Evolutionary conservation across 306 rosid genomes (phyloP), one percentile per base, ranked within the genome.

Genomic region (Echinosophora koreensis): DNA sequence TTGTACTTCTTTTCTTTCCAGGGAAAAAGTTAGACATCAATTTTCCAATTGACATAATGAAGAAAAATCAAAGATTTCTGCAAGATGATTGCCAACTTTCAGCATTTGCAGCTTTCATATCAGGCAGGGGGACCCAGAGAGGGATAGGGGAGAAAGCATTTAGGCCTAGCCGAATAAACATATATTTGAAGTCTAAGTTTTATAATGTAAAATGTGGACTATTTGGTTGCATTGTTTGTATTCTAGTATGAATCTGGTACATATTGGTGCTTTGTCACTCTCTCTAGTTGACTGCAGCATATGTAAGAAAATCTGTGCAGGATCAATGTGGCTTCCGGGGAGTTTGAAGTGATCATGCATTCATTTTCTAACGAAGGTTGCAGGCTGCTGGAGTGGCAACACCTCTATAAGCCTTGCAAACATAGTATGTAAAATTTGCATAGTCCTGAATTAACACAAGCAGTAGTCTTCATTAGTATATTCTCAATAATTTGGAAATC

Each of bases 391-490:
- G 90, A 74, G 54, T 69, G 1, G 35, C 11, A 71, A 1, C 41
- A 1, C 86, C 86, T 67, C 54, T 57, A 51, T 82, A 81, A 75
- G 86, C 86, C 73, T 75, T 78, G 88, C 88, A 84, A 67, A 81
- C 84, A 76, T 78, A 55, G 71, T 55, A 3, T 14, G 58, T 39
- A 63, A 81, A 84, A 71, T 87, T 81, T 55, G 15, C 73, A 34
- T 81, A 84, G 65, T 84, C 90, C 88, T 87, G 86, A 81, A 59
- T 74, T 54, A 30, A 76, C 38, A 70, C 16, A 59, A 61, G 63
- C 13, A 79, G 2, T 28, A 38, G 7, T 28, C 8, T 74, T 71
- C 10, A 57, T 46, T 12, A 27, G 70, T 35, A 57, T 82, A 58
- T 54, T 64, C 3, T 16, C 55, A 65, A 64, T 11, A 50, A 76